These are phyloP conservation scores for Reticulascus tulasneorum DNA, from an alignment of 2,329 filamentous ascomycete genomes.

Conservation along the genomic window DNA sequence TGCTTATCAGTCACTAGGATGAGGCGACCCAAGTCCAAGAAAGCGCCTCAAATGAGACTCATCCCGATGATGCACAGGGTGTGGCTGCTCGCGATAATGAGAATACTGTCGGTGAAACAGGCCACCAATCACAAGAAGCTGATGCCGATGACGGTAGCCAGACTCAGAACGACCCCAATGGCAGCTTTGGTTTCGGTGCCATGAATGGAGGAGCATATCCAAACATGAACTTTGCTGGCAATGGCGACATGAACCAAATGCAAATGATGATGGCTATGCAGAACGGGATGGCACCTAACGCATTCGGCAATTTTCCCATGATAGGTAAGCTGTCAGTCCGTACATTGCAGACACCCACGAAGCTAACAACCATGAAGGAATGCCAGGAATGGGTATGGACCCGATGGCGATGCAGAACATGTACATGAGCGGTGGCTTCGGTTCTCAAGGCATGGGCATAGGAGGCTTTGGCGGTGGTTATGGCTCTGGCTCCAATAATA, in stretches of 20 bases:
- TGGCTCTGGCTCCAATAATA: slow-evolving; percentile 64
- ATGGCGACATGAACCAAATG: slow-evolving; percentile 69
- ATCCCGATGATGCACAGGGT: not conserved
- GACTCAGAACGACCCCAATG: slow-evolving; percentile 20
- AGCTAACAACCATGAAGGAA: slow-evolving; percentile 49
- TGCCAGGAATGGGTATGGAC: slow-evolving; percentile 84
- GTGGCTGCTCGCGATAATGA: not conserved
- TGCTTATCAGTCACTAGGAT: not conserved
- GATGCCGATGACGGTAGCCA: slow-evolving; percentile 14
- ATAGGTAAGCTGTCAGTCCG: slow-evolving; percentile 66
- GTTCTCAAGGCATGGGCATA: slow-evolving; percentile 75
- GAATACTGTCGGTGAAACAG: slow-evolving; percentile 10
- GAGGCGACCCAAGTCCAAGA: not conserved
- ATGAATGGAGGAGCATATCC: slow-evolving; percentile 46
- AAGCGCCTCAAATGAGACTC: not conserved
- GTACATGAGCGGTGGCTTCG: slow-evolving; percentile 76
- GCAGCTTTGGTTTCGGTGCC: slow-evolving; percentile 29
- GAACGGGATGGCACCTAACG: slow-evolving; percentile 56
- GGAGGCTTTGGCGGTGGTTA: slow-evolving; percentile 66
- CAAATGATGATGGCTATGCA: slow-evolving; percentile 78
- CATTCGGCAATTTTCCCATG: slow-evolving; percentile 64
- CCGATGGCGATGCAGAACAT: slow-evolving; percentile 70
- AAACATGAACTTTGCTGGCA: slow-evolving; percentile 56
- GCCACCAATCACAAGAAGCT: slow-evolving; percentile 4
- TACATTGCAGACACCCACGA: slow-evolving; percentile 2